Conservation (phyloP, 352 stramenopile species). For the Thraustotheca clavata region DNA sequence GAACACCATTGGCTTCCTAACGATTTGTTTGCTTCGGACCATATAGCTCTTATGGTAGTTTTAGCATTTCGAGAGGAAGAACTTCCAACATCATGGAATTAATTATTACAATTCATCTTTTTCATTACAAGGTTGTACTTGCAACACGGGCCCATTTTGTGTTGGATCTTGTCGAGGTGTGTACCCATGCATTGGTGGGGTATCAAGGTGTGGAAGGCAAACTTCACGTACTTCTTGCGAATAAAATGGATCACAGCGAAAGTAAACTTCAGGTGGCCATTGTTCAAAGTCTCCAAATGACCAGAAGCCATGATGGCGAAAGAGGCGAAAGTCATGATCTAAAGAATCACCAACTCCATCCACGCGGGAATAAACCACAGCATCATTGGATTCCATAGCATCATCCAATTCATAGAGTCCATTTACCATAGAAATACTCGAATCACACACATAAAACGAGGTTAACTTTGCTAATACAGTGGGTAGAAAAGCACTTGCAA, state of each 20-base stretch:
- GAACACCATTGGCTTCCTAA: constrained; percentile 48
- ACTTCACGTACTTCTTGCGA: neutral
- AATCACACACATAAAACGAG: constrained; percentile 48
- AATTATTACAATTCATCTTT: constrained; percentile 3
- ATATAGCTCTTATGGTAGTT: constrained; percentile 61
- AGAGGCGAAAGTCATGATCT: constrained; percentile 42
- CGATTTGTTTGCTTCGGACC: constrained; percentile 55
- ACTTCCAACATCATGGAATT: constrained; percentile 46
- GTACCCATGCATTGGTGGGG: neutral
- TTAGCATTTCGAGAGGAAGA: constrained; percentile 43
- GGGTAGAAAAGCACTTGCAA: too few species aligned
- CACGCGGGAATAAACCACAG: neutral
- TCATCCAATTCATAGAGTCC: constrained; percentile 42
- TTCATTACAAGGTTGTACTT: neutral
- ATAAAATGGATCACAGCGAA: constrained; percentile 41
- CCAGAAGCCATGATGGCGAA: constrained; percentile 57
- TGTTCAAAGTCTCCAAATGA: constrained; percentile 45
- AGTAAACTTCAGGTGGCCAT: constrained; percentile 49
- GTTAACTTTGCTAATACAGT: neutral
- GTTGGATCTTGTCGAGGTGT: neutral
- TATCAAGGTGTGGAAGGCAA: neutral
- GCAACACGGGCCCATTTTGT: neutral
- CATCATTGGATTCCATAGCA: neutral
- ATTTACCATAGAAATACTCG: constrained; percentile 37
- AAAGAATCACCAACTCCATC: neutral